phyloP scores from a whole-genome alignment of 805 yeast genomes.

The Candida succiphila region DNA sequence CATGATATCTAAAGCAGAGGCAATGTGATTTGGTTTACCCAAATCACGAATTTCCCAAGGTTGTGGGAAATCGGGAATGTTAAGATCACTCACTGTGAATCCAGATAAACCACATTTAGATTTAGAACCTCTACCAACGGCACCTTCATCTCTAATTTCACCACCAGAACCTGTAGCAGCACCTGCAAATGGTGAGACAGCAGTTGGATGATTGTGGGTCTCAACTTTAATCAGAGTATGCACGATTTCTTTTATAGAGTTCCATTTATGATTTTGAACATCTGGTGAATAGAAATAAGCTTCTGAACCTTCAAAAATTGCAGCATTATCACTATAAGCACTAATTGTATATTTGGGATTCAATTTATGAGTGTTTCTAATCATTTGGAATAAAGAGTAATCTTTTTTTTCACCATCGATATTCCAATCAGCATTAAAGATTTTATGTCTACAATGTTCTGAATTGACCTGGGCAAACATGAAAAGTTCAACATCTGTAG shows the following conservation, averaged over 20 bases:
- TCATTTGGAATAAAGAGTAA: conserved; percentile 81
- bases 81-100: conserved; percentile 81
- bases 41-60: conserved; percentile 94
- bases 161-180: conserved; percentile 99
- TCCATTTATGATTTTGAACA: conserved; percentile 59
- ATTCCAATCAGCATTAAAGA: conserved; percentile 97
- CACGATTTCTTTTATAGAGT: conserved; percentile 62
- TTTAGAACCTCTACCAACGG: conserved; percentile 97
- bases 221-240: conserved; percentile 93
- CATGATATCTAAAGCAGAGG: conserved; percentile 90
- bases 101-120: conserved; percentile 96
- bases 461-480: conserved; percentile 99
- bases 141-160: conserved; percentile 99
- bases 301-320: conserved; percentile 79
- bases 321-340: conserved; percentile 97
- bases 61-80: conserved; percentile 75
- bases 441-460: conserved; percentile 98
- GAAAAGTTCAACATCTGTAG: conserved; percentile 95
- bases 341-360: conserved; percentile 78
- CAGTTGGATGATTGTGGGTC: conserved; percentile 99
- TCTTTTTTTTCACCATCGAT: conserved; percentile 76
- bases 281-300: conserved; percentile 79
- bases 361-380: conserved; percentile 80
- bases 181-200: conserved; percentile 98
- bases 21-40: conserved; percentile 90